Percentiles rank a stretch among this genome's conserved stretches.
Conservation (phyloP, 2,329 filamentous ascomycete species). For the Berkeleyomyces rouxiae region DNA sequence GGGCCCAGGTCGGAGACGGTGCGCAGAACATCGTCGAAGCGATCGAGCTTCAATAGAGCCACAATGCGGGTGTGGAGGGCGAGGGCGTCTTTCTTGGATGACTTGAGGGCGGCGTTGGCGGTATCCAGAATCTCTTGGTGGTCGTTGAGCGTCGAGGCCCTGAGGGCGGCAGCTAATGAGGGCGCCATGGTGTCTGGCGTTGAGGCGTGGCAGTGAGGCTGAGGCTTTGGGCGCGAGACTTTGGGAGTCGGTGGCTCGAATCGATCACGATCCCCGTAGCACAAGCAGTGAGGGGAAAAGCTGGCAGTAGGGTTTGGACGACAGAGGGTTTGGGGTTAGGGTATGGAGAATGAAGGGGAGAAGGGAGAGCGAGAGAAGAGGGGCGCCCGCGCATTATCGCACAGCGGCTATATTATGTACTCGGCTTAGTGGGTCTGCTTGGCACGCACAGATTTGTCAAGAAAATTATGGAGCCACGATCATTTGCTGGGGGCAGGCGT, state of each 20-base stretch:
- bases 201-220: background rate
- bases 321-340: background rate
- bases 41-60: constrained; percentile 65
- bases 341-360: background rate
- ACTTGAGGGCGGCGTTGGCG: constrained; percentile 43
- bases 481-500: background rate
- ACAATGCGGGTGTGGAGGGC: constrained; percentile 56
- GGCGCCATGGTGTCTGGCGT: constrained; percentile 3
- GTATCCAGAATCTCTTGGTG: constrained; percentile 56
- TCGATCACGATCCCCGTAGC: background rate
- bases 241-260: background rate
- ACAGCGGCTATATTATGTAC: no score
- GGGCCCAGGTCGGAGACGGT: constrained; percentile 48
- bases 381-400: background rate
- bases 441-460: background rate
- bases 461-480: background rate
- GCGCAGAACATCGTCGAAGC: constrained; percentile 60
- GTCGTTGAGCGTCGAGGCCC: constrained; percentile 43
- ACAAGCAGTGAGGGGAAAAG: no score
- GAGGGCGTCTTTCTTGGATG: constrained; percentile 39
- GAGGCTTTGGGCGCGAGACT: background rate
- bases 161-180: constrained; percentile 34
- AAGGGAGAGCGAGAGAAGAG: background rate
- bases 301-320: no score
- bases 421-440: no score